A percentile compares a stretch with the other conserved stretches of the same genome.
Conservation (phyloP, 2,329 filamentous ascomycete species). For the Alternaria infectoria region DNA sequence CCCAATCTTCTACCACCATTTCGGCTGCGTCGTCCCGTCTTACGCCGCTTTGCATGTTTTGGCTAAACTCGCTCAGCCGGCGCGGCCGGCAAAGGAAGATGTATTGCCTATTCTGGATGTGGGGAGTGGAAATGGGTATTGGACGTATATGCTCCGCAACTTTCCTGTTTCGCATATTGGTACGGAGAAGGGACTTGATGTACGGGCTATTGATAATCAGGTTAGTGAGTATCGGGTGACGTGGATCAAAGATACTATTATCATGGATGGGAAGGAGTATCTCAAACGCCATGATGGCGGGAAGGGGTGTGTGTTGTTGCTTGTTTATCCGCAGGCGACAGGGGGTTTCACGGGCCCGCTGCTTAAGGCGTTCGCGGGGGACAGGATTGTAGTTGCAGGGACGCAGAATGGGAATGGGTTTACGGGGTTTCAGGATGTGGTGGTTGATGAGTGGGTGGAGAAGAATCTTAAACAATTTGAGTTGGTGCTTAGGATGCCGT, state of each 20-base stretch:
- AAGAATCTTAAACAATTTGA: constrained; percentile 64
- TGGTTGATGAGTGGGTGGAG: constrained; percentile 71
- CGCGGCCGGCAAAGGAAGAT: constrained; percentile 34
- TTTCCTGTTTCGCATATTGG: constrained; percentile 67
- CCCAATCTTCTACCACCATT: constrained; percentile 79
- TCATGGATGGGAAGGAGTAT: constrained; percentile 66
- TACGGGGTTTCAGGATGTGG: constrained; percentile 69
- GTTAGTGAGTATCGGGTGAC: constrained; percentile 71
- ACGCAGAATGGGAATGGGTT: constrained; percentile 79
- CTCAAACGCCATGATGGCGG: constrained; percentile 54
- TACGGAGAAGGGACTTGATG: constrained; percentile 60
- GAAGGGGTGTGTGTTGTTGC: constrained; percentile 65
- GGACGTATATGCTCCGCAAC: constrained; percentile 74
- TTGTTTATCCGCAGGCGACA: constrained; percentile 76
- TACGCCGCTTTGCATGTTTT: constrained; percentile 70
- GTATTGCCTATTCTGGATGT: constrained; percentile 67
- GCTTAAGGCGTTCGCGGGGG: constrained; percentile 66
- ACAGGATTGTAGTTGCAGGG: constrained; percentile 72
- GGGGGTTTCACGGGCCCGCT: constrained; percentile 69
- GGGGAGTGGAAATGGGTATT: constrained; percentile 77
- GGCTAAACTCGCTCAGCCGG: constrained; percentile 55
- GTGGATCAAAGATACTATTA: constrained; percentile 73
- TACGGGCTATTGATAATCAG: constrained; percentile 70
- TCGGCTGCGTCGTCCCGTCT: constrained; percentile 73
- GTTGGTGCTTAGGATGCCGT: constrained; percentile 66